These are phyloP conservation scores for Capsicum pubescens DNA, from an alignment of 257 asterid species.

Conservation along the genomic window DNA sequence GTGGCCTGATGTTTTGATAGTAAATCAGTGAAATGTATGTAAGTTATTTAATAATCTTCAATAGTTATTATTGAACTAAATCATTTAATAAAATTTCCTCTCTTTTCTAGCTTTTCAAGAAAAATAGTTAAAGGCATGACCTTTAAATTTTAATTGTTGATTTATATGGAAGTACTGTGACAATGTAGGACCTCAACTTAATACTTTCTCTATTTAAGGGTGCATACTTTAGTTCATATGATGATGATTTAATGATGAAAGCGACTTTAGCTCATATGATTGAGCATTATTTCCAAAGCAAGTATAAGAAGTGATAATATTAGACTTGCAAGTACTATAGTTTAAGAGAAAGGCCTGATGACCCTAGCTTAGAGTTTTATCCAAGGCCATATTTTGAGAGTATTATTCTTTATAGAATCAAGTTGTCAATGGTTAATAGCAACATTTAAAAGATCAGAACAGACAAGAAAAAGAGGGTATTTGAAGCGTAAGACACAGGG, in stretches of 20 bases:
- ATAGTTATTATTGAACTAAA: constrained; percentile 1
- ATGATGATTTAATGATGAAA: neutral
- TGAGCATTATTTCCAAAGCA: constrained; percentile 16
- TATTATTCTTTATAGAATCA: constrained; percentile 1
- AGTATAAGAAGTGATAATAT: neutral
- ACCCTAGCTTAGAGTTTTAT: constrained; percentile 1
- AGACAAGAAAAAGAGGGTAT: neutral
- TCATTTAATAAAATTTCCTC: neutral
- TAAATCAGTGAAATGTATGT: neutral
- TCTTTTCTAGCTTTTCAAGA: neutral
- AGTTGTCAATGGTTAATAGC: neutral
- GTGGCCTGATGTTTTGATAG: constrained; percentile 1
- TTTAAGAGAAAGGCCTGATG: neutral
- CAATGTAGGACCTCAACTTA: constrained; percentile 11
- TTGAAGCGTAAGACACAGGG: neutral
- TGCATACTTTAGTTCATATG: neutral
- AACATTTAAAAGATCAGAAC: constrained; percentile 1
- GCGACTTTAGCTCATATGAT: neutral
- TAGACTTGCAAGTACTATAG: neutral
- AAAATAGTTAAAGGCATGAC: neutral
- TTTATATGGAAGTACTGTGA: neutral
- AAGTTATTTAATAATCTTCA: constrained; percentile 3
- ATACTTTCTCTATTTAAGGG: neutral
- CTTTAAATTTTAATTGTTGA: neutral
- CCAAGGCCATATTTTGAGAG: neutral